Evolutionary conservation across 768 basidiomycete species (phyloP).

Genomic region (Tulasnella calospora): DNA sequence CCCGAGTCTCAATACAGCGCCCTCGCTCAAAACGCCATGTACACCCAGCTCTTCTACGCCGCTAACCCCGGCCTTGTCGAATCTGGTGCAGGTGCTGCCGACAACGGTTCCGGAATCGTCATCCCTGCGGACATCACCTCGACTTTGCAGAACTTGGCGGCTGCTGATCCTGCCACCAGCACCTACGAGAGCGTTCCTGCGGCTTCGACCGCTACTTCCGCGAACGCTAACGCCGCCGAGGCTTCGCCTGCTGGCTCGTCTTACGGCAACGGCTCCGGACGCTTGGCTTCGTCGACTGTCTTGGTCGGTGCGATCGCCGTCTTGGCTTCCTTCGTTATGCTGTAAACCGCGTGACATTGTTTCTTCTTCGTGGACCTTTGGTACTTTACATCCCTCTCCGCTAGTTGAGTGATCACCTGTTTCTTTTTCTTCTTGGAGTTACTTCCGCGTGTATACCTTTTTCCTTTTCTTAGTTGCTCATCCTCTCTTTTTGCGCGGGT

Average conservation of each 20-base stretch:
- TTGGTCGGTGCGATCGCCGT: conserved; percentile 19
- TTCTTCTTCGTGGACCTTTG: not conserved
- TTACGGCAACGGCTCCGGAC: conserved; percentile 18
- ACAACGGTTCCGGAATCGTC: conserved; percentile 19
- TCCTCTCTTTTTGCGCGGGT: not conserved
- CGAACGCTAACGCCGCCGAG: not conserved
- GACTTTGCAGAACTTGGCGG: conserved; percentile 10
- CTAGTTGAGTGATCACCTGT: conserved; percentile 3
- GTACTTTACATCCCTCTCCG: not conserved
- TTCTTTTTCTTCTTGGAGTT: not conserved
- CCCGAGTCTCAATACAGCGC: conserved; percentile 51
- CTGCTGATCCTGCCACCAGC: not conserved
- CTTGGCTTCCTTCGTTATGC: conserved; percentile 12
- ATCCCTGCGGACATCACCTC: conserved; percentile 26
- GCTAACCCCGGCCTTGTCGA: conserved; percentile 50
- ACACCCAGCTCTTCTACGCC: conserved; percentile 44
- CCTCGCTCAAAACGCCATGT: conserved; percentile 55
- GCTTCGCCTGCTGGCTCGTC: not conserved
- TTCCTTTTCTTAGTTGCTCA: not conserved
- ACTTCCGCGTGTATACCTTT: not conserved
- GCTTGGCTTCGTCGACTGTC: conserved; percentile 16
- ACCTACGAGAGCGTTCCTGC: not conserved
- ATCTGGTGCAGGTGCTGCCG: conserved; percentile 34
- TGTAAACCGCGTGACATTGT: not conserved
- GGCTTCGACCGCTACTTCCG: not conserved